Evolutionary conservation across 2,329 filamentous ascomycete genomes (phyloP).

Genomic region (Stachybotrys chlorohalonatus): DNA sequence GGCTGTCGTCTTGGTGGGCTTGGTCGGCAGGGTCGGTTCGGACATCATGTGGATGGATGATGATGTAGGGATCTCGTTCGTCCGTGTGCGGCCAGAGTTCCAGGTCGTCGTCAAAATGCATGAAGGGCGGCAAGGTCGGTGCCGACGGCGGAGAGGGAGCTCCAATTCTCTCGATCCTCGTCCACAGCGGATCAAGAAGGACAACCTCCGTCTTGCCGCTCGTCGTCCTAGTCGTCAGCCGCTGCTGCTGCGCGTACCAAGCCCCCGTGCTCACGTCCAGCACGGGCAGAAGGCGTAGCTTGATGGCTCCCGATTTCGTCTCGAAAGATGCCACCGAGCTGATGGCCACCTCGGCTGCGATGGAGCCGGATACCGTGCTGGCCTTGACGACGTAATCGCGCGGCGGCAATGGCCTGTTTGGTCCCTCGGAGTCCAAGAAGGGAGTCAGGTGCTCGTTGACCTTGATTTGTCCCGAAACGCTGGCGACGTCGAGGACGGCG

Average conservation of each 20-base stretch:
- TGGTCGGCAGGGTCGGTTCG: background rate
- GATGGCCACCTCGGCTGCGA: slow-evolving; percentile 32
- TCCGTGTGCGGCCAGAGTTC: slow-evolving; percentile 2
- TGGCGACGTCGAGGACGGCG: slow-evolving; percentile 30
- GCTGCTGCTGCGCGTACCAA: slow-evolving; percentile 8
- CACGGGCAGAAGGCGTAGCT: slow-evolving; percentile 33
- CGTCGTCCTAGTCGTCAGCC: slow-evolving; percentile 31
- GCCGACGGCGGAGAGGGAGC: slow-evolving; percentile 4
- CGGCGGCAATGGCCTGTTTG: slow-evolving; percentile 23
- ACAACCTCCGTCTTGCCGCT: slow-evolving; percentile 31
- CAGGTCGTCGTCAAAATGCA: background rate
- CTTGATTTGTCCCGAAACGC: slow-evolving; percentile 33
- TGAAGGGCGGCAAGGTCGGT: slow-evolving; percentile 2
- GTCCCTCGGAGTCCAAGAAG: slow-evolving; percentile 8
- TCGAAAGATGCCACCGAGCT: slow-evolving; percentile 23
- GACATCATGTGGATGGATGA: slow-evolving; percentile 3
- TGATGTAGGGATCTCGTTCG: slow-evolving; percentile 10
- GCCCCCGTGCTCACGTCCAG: slow-evolving; percentile 18
- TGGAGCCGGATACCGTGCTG: slow-evolving; percentile 32
- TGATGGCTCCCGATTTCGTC: slow-evolving; percentile 31
- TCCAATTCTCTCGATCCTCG: slow-evolving; percentile 7
- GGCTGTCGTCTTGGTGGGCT: background rate
- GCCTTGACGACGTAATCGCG: slow-evolving; percentile 38
- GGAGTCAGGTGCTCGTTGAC: slow-evolving; percentile 29
- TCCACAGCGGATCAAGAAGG: slow-evolving; percentile 36